Evolutionary conservation across 2,329 filamentous ascomycete species (phyloP).

Genomic region (Cercospora sojina): DNA sequence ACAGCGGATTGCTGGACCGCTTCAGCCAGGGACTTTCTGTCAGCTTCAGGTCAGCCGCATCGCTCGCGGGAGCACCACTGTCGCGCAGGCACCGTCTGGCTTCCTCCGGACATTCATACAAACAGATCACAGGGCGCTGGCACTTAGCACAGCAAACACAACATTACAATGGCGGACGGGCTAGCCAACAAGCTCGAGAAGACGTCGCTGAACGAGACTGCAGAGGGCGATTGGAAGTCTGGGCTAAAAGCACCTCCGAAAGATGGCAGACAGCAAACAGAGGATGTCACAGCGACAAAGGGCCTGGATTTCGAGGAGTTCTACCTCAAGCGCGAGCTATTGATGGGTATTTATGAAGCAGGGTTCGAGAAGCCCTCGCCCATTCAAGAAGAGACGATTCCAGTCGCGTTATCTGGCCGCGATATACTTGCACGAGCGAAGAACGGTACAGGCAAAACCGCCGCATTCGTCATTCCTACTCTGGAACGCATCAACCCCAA

Average conservation of each 20-base stretch:
- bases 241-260: slow-evolving; percentile 69
- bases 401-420: slow-evolving; percentile 89
- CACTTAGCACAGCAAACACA: slow-evolving; percentile 5
- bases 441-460: slow-evolving; percentile 98
- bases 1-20: neutral
- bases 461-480: slow-evolving; percentile 93
- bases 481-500: slow-evolving; percentile 97
- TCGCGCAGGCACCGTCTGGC: slow-evolving; percentile 6
- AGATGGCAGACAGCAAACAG: slow-evolving; percentile 77
- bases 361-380: slow-evolving; percentile 98
- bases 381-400: slow-evolving; percentile 98
- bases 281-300: slow-evolving; percentile 98
- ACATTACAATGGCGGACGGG: slow-evolving; percentile 47
- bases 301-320: slow-evolving; percentile 98
- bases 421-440: slow-evolving; percentile 96
- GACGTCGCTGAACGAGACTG: slow-evolving; percentile 52
- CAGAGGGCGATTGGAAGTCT: slow-evolving; percentile 69
- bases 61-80: neutral
- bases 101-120: neutral
- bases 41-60: neutral
- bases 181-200: slow-evolving; percentile 58
- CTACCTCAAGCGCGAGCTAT: slow-evolving; percentile 85
- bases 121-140: slow-evolving; percentile 5
- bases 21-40: neutral
- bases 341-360: slow-evolving; percentile 99